Conservation (phyloP, 2,329 filamentous ascomycete species). For the Aurifilum marmelostoma region DNA sequence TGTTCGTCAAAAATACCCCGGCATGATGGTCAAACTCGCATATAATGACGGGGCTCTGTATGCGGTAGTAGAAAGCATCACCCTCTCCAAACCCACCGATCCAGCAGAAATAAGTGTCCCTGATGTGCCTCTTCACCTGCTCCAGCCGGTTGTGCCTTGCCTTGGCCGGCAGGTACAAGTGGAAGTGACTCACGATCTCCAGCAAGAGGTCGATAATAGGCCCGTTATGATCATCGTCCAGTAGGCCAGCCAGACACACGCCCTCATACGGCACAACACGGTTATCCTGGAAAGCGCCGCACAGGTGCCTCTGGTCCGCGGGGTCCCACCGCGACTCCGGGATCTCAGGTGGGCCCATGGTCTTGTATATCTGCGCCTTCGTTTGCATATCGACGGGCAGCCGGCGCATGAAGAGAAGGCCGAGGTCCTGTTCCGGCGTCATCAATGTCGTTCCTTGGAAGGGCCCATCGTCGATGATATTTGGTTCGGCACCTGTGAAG, state of each 20-base stretch:
- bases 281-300: slow-evolving; percentile 79
- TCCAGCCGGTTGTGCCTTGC: slow-evolving; percentile 59
- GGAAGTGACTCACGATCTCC: slow-evolving; percentile 64
- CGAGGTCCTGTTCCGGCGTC: slow-evolving; percentile 64
- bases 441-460: slow-evolving; percentile 68
- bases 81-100: slow-evolving; percentile 69
- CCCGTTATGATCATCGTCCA: slow-evolving; percentile 42
- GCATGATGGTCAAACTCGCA: slow-evolving; percentile 49
- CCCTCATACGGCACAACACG: slow-evolving; percentile 76
- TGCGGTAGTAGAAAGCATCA: slow-evolving; percentile 76
- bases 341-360: slow-evolving; percentile 68
- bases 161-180: slow-evolving; percentile 66
- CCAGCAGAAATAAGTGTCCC: slow-evolving; percentile 81
- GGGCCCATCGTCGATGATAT: slow-evolving; percentile 68
- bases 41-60: slow-evolving; percentile 76
- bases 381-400: slow-evolving; percentile 51
- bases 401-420: slow-evolving; percentile 69
- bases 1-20: neutral
- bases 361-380: slow-evolving; percentile 59
- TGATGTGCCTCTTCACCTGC: slow-evolving; percentile 57
- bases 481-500: slow-evolving; percentile 82
- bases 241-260: slow-evolving; percentile 55
- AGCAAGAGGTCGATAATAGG: slow-evolving; percentile 50
- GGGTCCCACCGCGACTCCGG: slow-evolving; percentile 73
- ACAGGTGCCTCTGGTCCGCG: slow-evolving; percentile 77